Conservation (phyloP, 768 basidiomycete genomes). For the Lactarius evosmus region DNA sequence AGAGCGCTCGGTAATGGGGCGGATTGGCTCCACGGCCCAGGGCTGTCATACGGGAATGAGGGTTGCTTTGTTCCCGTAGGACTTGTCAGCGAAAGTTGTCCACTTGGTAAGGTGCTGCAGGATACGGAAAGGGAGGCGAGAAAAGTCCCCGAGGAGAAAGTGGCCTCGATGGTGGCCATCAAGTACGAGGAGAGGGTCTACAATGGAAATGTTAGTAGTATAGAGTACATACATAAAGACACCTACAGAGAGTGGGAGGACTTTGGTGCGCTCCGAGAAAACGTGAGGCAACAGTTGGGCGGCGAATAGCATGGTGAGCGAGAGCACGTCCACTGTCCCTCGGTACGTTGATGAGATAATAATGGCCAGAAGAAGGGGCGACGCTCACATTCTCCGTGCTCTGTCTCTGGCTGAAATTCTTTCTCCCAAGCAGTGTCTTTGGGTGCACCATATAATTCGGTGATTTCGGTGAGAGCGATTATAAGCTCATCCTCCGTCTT, state of each 20-base stretch:
- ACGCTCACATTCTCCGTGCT: constrained; percentile 39
- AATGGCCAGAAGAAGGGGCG: neutral
- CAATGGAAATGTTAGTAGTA: constrained; percentile 22
- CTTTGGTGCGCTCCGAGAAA: constrained; percentile 51
- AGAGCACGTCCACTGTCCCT: constrained; percentile 29
- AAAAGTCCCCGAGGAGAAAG: constrained; percentile 57
- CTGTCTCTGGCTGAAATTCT: constrained; percentile 58
- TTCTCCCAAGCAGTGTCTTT: constrained; percentile 54
- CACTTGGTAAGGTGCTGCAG: constrained; percentile 31
- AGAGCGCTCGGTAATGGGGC: constrained; percentile 24
- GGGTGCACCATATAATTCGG: constrained; percentile 50
- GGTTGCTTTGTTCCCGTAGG: constrained; percentile 4
- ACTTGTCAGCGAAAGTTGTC: constrained; percentile 18
- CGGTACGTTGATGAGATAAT: neutral
- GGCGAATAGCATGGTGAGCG: constrained; percentile 43
- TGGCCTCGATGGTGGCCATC: constrained; percentile 46
- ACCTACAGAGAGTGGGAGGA: constrained; percentile 53
- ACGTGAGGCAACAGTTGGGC: constrained; percentile 60
- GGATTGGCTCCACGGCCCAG: constrained; percentile 17
- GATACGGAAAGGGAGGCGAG: constrained; percentile 43
- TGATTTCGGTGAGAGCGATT: constrained; percentile 68
- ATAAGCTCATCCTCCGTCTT: constrained; percentile 62
- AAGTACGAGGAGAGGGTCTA: constrained; percentile 38
- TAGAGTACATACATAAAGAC: constrained; percentile 18
- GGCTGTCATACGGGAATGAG: constrained; percentile 20